Evolutionary conservation across 2,329 filamentous ascomycete species (phyloP), one percentile per base, ranked within the genome.

Genomic region (Pseudocercospora fuligena): DNA sequence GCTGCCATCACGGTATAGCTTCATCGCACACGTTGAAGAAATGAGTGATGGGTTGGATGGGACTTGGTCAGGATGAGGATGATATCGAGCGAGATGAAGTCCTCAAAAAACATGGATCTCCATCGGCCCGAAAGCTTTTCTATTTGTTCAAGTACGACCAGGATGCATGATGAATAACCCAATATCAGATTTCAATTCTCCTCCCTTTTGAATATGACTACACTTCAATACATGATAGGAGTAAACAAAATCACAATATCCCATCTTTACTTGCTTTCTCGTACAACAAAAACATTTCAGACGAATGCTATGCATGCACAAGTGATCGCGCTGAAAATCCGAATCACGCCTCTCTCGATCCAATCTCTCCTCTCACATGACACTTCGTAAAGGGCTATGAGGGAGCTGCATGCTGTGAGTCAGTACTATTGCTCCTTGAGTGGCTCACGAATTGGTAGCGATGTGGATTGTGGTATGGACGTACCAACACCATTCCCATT

Each of bases 401-500:
- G n/a, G 56, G 56, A 43, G 23, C 56, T 58, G 23, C 9, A 25
- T 11, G 12, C 31, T 25, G 1, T 3, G 6, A 27, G 56, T 65
- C 47, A 65, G 46, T 49, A 16, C 33, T 56, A 63, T 47, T 63
- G 64, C 27, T 43, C 60, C 29, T 33, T 29, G 23, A 57, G 57
- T 23, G 36, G 33, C 23, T 63, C 67, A 27, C 68, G 63, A n/a
- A 68, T 60, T 5, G 68, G 68, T 36, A 70, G 56, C 25, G 66
- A 64, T 33, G 69, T 66, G 23, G 27, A 33, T 21, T 57, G 25
- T 23, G 47, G 47, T 23, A 53, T 53, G 21, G 47, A 53, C 53
- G 27, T 23, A 58, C 56, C 56, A 25, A 14, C 31, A 64, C 69
- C 70, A 63, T 72, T 70, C 27, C 69, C 70, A 53, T 73, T 71